Base-by-base conservation (phyloP, 805 yeast genomes). In the Teunomyces funiuensis region DNA sequence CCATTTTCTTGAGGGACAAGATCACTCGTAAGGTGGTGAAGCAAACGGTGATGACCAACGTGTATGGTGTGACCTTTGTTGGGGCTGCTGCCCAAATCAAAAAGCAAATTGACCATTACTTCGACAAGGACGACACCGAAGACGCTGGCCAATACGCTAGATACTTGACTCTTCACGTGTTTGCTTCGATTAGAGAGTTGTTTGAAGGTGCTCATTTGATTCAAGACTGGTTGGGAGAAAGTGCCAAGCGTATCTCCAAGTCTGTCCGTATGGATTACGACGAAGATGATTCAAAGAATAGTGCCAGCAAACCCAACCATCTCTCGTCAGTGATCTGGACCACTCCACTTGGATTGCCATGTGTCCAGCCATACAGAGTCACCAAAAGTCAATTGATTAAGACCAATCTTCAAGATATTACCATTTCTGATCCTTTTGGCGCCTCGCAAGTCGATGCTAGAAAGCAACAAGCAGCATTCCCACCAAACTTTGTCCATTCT, bases 11-110 rank as follows among this genome's bases (percentile, higher is more conserved):
- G 29, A 69, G 75, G 42, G 85, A 82, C 39, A 76, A 80, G 45
- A 77, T 91, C 43, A 76, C 83, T 14, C 77, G 99, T 53, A 91
- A 91, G 58, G 83, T 93, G 34, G 96, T 93, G 27, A 91, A 91
- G 59, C 99, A 91, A 61, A 88, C 99, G 0, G 98, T 91, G 18
- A 91, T 91, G 99, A 91, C 99, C 0, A 90, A 89, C 55, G 99
- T 91, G 27, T 91, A 91, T 59, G 99, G 99, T 54, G 99, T 91
- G 9, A 91, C 99, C 0, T 88, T 78, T 58, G 77, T 88, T 47
- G 99, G 99, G 13, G 99, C 98, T 0, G 79, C 88, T 13, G 83
- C 82, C 3, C 99, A 91, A 65, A 88, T 91, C 55, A 78, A 80
- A 43, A 85, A 83, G 55, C 90, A 90, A 57, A 66, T 91, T 42